These are phyloP conservation scores for Gelatoporia subvermispora DNA, from an alignment of 768 basidiomycete species.

Conservation along the genomic window DNA sequence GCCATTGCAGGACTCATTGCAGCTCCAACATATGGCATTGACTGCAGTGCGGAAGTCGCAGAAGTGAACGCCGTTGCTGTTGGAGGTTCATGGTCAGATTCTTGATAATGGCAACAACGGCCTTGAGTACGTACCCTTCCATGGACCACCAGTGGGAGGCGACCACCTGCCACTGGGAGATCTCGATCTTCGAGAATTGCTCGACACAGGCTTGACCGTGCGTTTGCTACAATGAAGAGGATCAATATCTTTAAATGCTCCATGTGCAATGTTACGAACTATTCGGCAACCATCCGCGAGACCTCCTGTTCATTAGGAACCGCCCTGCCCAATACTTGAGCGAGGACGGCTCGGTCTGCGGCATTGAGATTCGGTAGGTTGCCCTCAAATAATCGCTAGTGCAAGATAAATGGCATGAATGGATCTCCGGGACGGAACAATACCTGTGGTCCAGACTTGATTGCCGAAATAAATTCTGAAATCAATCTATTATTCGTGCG, in stretches of 20 bases:
- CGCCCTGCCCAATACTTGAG: slow-evolving; percentile 47
- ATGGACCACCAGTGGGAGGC: too few species aligned
- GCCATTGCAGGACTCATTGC: too few species aligned
- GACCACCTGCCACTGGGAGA: too few species aligned
- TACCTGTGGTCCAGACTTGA: slow-evolving; percentile 29
- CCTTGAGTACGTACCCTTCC: too few species aligned
- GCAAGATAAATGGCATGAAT: background rate
- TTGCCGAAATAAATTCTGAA: slow-evolving; percentile 53
- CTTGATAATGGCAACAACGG: too few species aligned
- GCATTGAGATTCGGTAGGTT: slow-evolving; percentile 38
- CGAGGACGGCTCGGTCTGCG: slow-evolving; percentile 43
- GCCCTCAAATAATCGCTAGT: slow-evolving; percentile 37
- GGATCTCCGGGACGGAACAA: slow-evolving; percentile 14
- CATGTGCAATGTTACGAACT: slow-evolving; percentile 39
- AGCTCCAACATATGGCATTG: too few species aligned
- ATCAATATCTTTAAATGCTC: background rate
- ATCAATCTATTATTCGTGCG: slow-evolving; percentile 44
- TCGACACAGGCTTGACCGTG: too few species aligned
- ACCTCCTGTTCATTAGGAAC: slow-evolving; percentile 42
- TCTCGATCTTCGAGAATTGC: too few species aligned
- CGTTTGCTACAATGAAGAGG: background rate
- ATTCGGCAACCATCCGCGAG: slow-evolving; percentile 35
- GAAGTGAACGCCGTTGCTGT: too few species aligned
- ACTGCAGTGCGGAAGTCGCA: too few species aligned
- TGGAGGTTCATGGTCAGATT: too few species aligned